Evolutionary conservation across 805 yeast genomes (phyloP).

Genomic region (Yarrowia sp.): DNA sequence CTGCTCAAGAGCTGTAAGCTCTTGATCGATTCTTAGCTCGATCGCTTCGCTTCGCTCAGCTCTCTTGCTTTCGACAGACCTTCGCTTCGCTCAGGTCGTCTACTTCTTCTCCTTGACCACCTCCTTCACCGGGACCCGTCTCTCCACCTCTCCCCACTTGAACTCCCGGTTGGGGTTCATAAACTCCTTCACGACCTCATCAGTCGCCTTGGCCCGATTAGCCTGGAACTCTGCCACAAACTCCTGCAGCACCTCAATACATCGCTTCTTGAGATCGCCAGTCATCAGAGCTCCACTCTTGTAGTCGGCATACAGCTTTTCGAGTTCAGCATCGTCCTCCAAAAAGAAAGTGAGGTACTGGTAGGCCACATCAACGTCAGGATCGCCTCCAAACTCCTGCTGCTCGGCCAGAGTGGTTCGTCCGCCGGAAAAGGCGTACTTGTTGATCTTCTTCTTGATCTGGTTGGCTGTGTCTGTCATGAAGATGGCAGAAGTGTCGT

Average conservation of each 20-base stretch:
- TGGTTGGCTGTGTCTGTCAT: constrained; percentile 93
- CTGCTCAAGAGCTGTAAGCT: no score
- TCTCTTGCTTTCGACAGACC: no score
- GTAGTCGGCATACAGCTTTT: constrained; percentile 59
- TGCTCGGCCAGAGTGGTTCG: constrained; percentile 84
- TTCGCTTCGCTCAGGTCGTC: not conserved
- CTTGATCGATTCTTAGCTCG: no score
- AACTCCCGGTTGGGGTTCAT: constrained; percentile 70
- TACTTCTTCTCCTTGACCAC: constrained; percentile 38
- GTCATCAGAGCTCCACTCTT: constrained; percentile 77
- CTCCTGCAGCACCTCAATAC: constrained; percentile 74
- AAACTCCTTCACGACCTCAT: constrained; percentile 57
- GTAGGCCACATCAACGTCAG: constrained; percentile 92
- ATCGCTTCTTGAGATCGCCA: constrained; percentile 88
- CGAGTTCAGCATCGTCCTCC: constrained; percentile 80
- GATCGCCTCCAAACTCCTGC: constrained; percentile 84
- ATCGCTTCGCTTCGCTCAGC: no score
- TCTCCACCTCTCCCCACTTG: constrained; percentile 67
- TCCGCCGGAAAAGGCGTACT: constrained; percentile 96
- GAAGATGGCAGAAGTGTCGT: constrained; percentile 84
- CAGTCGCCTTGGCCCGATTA: constrained; percentile 63
- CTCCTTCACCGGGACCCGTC: constrained; percentile 66
- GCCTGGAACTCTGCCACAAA: constrained; percentile 81
- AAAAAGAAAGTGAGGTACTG: constrained; percentile 88
- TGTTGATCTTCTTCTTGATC: constrained; percentile 90